Evolutionary conservation across 2,329 filamentous ascomycete genomes (phyloP).

Genomic region (Beauveria sp.): DNA sequence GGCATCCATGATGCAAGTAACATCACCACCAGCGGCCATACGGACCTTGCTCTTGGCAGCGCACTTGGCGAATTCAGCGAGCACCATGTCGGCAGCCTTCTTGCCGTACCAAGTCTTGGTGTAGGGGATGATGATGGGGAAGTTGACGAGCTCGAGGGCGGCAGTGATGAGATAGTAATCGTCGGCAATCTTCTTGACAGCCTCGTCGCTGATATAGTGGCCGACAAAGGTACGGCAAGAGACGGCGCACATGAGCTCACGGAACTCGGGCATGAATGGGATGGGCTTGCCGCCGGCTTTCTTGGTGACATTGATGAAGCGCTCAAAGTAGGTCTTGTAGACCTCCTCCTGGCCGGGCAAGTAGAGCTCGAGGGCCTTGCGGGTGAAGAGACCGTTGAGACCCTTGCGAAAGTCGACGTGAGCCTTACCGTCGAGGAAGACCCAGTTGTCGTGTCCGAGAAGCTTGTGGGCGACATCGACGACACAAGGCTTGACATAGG

Average conservation of each 20-base stretch:
- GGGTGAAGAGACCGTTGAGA: conserved; percentile 88
- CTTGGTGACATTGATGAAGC: conserved; percentile 69
- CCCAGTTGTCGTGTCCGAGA: conserved; percentile 87
- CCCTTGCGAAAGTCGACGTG: conserved; percentile 98
- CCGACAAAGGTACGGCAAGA: conserved; percentile 96
- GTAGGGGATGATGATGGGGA: conserved; percentile 91
- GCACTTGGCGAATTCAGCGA: conserved; percentile 83
- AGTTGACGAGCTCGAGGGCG: conserved; percentile 94
- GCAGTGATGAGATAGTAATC: conserved; percentile 97
- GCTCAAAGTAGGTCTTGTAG: conserved; percentile 78
- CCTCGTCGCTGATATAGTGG: conserved; percentile 85
- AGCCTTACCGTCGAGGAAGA: conserved; percentile 89
- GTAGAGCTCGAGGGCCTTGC: conserved; percentile 78
- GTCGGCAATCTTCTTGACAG: conserved; percentile 88
- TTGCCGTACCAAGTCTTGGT: conserved; percentile 97
- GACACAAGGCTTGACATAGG: conserved; percentile 90
- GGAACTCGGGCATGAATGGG: conserved; percentile 86
- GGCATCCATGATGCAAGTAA: conserved; percentile 90
- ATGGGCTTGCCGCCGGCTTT: conserved; percentile 64
- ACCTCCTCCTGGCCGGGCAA: conserved; percentile 89
- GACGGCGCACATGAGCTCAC: conserved; percentile 89
- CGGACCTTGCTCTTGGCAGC: conserved; percentile 88
- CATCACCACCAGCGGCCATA: conserved; percentile 79
- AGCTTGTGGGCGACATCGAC: conserved; percentile 93
- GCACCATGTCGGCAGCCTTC: conserved; percentile 87